Percentiles rank a stretch among this genome's conserved stretches.
These are phyloP conservation scores for Trichoderma arundinaceum DNA, from an alignment of 2,329 filamentous ascomycete species.

Conservation along the genomic window DNA sequence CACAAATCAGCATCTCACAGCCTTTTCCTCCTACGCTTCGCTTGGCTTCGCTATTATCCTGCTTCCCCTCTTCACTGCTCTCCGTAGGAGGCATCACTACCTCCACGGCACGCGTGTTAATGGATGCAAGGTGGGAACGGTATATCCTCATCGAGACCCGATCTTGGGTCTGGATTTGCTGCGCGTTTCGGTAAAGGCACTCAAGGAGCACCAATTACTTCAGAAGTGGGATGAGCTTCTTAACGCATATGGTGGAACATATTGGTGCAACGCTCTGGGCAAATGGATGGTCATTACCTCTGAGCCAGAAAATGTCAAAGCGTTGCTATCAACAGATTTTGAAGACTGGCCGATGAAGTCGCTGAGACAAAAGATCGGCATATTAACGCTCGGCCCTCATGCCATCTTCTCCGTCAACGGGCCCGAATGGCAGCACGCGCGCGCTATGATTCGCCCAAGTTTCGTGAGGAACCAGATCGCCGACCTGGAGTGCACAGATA, in stretches of 20 bases:
- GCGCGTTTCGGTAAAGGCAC: conserved; percentile 45
- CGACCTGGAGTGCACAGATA: conserved; percentile 73
- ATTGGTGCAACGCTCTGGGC: conserved; percentile 42
- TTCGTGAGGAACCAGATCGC: conserved; percentile 62
- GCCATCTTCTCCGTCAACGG: conserved; percentile 64
- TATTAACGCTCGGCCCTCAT: conserved; percentile 54
- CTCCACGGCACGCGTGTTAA: conserved; percentile 44
- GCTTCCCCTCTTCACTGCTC: conserved; percentile 31
- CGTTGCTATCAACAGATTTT: conserved; percentile 58
- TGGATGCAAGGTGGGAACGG: conserved; percentile 54
- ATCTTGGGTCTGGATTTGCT: conserved; percentile 60
- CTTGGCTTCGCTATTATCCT: conserved; percentile 33
- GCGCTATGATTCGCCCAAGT: conserved; percentile 59
- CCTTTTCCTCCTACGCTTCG: conserved; percentile 27
- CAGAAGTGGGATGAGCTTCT: conserved; percentile 44
- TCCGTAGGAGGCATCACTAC: conserved; percentile 34
- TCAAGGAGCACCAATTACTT: conserved; percentile 46
- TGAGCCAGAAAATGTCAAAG: conserved; percentile 62
- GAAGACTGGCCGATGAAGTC: conserved; percentile 57
- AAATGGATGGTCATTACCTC: conserved; percentile 53
- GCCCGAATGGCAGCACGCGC: conserved; percentile 56
- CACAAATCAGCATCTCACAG: conserved; percentile 16
- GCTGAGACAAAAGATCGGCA: conserved; percentile 45
- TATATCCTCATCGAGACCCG: conserved; percentile 59
- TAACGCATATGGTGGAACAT: conserved; percentile 43